Base-by-base conservation (phyloP, 306 rosid species). In the Malus sieversii region DNA sequence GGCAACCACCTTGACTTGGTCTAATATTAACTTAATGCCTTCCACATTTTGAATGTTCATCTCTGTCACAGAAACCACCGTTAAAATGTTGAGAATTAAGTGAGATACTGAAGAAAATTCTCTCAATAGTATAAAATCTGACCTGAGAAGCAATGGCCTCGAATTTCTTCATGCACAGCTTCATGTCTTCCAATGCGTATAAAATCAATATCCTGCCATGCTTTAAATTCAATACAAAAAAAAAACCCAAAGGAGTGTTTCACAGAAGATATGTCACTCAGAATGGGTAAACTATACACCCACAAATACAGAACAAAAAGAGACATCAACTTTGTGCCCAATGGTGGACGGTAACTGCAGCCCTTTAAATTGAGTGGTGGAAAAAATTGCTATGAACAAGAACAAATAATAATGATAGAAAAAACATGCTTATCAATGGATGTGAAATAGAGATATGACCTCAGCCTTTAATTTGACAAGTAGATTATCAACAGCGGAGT, bases 401-500 rank as follows among this genome's bases (percentile, higher is more conserved):
- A 70, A 19, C 20, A 16, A 38, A 15, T 13, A 71, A 30, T 1
- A 53, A 57, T 61, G 22, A 33, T 23, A 60, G 65, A 58, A 61
- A 53, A 19, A 32, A 2, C 7, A 27, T 33, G 32, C 18, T 55
- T 33, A 42, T 70, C 58, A 11, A 45, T 45, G 71, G 57, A 32
- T 68, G 18, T 8, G 19, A 66, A 77, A 59, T 65, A 80, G 55
- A 77, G 44, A 68, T 12, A 46, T 68, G 38, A 94, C 98, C 98
- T 90, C 95, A 81, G 88, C 84, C 88, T 90, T 92, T 72, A 94
- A 82, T 76, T 94, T 94, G 83, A 94, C 85, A 65, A 94, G 97
- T 68, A 94, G 85, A 88, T 94, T 94, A 86, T 94, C 98, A 79
- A 92, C 93, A 25, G 98, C 98, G 58, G 96, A 87, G 84, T 94